A percentile compares a stretch with the other conserved stretches of the same genome.
phyloP scores from a whole-genome alignment of 1,284 basidiomycete species.

The Sporisorium exsertum region DNA sequence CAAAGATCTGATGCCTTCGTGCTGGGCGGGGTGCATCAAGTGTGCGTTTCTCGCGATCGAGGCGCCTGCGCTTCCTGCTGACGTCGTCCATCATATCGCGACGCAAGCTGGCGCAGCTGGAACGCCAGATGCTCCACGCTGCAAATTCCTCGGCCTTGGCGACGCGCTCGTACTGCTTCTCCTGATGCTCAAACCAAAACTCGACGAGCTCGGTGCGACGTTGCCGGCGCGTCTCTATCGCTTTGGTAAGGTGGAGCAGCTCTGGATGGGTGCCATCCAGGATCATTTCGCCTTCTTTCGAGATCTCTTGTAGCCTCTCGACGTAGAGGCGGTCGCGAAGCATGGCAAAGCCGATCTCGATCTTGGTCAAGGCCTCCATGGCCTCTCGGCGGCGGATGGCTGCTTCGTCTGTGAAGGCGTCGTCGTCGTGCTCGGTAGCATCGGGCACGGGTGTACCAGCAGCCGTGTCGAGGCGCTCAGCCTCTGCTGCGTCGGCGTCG shows the following conservation, averaged over 20 bases:
- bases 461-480: slow-evolving; percentile 45
- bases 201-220: slow-evolving; percentile 68
- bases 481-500: slow-evolving; percentile 27
- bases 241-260: slow-evolving; percentile 78
- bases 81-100: slow-evolving; percentile 84
- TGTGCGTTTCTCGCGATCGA: slow-evolving; percentile 83
- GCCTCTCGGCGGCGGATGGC: slow-evolving; percentile 70
- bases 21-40: slow-evolving; percentile 78
- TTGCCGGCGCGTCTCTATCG: slow-evolving; percentile 69
- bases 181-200: slow-evolving; percentile 74
- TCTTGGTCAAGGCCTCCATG: slow-evolving; percentile 72
- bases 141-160: slow-evolving; percentile 75
- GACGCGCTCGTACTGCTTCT: slow-evolving; percentile 79
- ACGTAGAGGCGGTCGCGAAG: slow-evolving; percentile 74
- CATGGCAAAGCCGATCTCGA: slow-evolving; percentile 74
- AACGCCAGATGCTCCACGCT: slow-evolving; percentile 76
- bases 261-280: slow-evolving; percentile 80
- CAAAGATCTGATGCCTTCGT: slow-evolving; percentile 66
- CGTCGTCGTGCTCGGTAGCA: slow-evolving; percentile 51
- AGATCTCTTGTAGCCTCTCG: slow-evolving; percentile 74
- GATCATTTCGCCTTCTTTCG: slow-evolving; percentile 73
- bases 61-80: slow-evolving; percentile 80
- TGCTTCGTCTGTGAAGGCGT: slow-evolving; percentile 60
- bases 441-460: slow-evolving; percentile 48
- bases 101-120: slow-evolving; percentile 72